These are phyloP conservation scores for Raffaelea arxii DNA, from an alignment of 2,329 filamentous ascomycete species.

Conservation along the genomic window DNA sequence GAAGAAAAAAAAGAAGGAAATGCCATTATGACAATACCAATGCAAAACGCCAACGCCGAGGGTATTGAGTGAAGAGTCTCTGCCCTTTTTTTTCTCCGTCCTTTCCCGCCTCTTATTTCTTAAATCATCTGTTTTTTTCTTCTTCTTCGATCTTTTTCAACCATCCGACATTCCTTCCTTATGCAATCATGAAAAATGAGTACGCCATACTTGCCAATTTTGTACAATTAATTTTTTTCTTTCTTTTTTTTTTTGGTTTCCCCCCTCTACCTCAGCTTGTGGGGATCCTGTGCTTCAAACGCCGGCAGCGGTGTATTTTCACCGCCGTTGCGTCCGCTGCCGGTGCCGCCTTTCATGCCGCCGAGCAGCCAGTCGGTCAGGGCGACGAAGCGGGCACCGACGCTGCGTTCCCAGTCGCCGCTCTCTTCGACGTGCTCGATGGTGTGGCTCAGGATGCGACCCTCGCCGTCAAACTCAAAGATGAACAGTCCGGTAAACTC, in stretches of 20 bases:
- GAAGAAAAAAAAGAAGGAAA: background rate
- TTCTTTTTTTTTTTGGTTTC: too few species aligned
- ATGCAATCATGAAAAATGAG: background rate
- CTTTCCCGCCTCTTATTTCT: background rate
- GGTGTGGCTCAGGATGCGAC: conserved; percentile 74
- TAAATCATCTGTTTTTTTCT: too few species aligned
- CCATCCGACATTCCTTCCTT: background rate
- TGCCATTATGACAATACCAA: too few species aligned
- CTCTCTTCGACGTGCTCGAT: conserved; percentile 89
- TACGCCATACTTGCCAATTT: too few species aligned
- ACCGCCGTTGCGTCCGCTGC: conserved; percentile 8
- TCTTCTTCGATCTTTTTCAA: too few species aligned
- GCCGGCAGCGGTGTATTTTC: conserved; percentile 11
- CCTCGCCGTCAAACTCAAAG: conserved; percentile 88
- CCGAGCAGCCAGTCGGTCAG: conserved; percentile 92
- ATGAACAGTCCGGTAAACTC: conserved; percentile 89
- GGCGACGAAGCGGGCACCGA: conserved; percentile 76
- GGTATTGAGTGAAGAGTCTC: conserved; percentile 13
- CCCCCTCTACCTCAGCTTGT: conserved; percentile 7
- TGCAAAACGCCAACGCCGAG: conserved; percentile 7
- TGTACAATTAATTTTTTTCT: too few species aligned
- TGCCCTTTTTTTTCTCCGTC: background rate
- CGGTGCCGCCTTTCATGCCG: conserved; percentile 44
- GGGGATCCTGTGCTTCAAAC: conserved; percentile 9
- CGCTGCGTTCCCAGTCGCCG: conserved; percentile 69